Evolutionary conservation across 345 rosid species (phyloP).

Genomic region (Pugionium cornutum): DNA sequence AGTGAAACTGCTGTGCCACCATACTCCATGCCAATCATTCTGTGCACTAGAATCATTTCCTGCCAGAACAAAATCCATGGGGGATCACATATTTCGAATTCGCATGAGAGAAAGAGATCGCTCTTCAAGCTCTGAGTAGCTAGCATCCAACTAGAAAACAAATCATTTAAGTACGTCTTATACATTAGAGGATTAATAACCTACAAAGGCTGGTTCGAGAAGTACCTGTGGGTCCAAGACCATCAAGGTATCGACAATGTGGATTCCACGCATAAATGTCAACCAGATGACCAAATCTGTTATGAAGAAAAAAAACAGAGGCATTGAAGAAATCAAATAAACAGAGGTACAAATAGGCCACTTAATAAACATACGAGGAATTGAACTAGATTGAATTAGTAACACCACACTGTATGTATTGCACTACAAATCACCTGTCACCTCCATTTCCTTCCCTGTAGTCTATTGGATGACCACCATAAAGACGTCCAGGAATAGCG

Average conservation of each 20-base stretch:
- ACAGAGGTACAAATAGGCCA: constrained; percentile 13
- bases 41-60: constrained; percentile 91
- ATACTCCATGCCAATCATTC: constrained; percentile 94
- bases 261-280: constrained; percentile 94
- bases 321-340: constrained; percentile 6
- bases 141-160: constrained; percentile 21
- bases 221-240: constrained; percentile 88
- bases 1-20: constrained; percentile 90
- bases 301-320: neutral
- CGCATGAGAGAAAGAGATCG: neutral
- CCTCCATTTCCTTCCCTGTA: constrained; percentile 82
- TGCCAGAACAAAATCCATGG: constrained; percentile 34
- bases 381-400: constrained; percentile 1
- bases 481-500: constrained; percentile 96
- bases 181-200: constrained; percentile 7
- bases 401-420: constrained; percentile 3
- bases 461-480: constrained; percentile 84
- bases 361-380: neutral
- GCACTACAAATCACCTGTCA: constrained; percentile 65
- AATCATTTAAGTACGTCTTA: neutral
- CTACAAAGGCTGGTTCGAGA: constrained; percentile 4
- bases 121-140: constrained; percentile 23
- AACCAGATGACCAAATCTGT: constrained; percentile 87
- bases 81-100: constrained; percentile 17
- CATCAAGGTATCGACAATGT: constrained; percentile 89